Evolutionary conservation across 108 stramenopile genomes (phyloP), one percentile per base, ranked within the genome.

Genomic region (Skeletonema costatum): DNA sequence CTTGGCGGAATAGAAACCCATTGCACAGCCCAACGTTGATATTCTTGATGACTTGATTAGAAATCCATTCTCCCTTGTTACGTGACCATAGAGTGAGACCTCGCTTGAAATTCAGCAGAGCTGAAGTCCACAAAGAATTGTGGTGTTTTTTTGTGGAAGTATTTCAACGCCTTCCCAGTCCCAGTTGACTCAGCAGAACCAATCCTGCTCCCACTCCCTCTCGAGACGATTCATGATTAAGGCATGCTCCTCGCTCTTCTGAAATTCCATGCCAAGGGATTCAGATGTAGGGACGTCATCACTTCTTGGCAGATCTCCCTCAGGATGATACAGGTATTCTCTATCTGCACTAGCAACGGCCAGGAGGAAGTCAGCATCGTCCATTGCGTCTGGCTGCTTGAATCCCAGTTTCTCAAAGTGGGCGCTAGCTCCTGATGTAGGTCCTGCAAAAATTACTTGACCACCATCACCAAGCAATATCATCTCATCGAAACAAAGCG

Each of bases 401-500:
- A 80, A 87, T 4, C 86, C 89, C 17, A 88, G 11, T 14, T 39
- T 13, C 32, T 46, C 46, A 38, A 92, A 88, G 58, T 89, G 80
- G 25, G 60, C 62, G 30, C 68, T 36, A 0, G 89, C 74, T 11
- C 63, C 63, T 42, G 79, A 87, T 9, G 88, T 83, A 4, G 85
- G 87, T 4, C 92, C 93, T 9, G 90, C 72, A 68, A 88, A 90
- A 33, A 94, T 79, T 35, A 92, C 58, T 29, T 60, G 72, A 4
- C 44, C 44, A 11, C 76, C 92, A n/a, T 86, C 83, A 16, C 76
- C 41, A 25, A 94, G 80, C 42, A 94, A 59, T 3, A 91, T 75
- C 4, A 93, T 60, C 32, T 92, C 85, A 68, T 93, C 92, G 66
- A 94, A 94, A 94, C 42, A 92, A 66, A 35, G 80, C 75, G 44